phyloP scores from a whole-genome alignment of 2,329 filamentous ascomycete genomes.

The Colletotrichum tropicicola region DNA sequence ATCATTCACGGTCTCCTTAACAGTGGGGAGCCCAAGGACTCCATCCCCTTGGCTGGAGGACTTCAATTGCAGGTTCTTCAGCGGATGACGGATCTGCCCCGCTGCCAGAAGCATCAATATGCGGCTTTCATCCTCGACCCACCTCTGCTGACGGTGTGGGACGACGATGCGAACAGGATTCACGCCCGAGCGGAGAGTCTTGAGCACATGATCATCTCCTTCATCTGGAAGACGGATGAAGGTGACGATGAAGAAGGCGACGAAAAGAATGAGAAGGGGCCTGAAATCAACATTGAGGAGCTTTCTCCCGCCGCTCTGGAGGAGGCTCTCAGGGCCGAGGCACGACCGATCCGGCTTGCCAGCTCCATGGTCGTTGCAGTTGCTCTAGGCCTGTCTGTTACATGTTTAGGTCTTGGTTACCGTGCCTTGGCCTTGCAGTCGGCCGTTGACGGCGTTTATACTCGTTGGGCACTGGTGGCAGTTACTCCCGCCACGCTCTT shows the following conservation, averaged over 20 bases:
- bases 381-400: constrained; percentile 61
- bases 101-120: constrained; percentile 71
- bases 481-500: constrained; percentile 65
- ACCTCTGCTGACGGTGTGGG: constrained; percentile 70
- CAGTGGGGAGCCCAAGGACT: constrained; percentile 48
- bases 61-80: constrained; percentile 70
- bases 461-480: constrained; percentile 62
- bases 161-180: constrained; percentile 66
- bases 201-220: constrained; percentile 62
- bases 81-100: constrained; percentile 63
- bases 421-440: constrained; percentile 63
- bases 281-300: constrained; percentile 47
- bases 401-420: constrained; percentile 65
- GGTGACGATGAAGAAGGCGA: constrained; percentile 48
- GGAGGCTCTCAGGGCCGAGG: constrained; percentile 46
- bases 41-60: constrained; percentile 66
- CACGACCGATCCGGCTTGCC: constrained; percentile 61
- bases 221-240: constrained; percentile 59
- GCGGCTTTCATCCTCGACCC: constrained; percentile 70
- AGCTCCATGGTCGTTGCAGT: constrained; percentile 62
- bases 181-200: constrained; percentile 60
- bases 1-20: constrained; percentile 59
- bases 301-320: constrained; percentile 53
- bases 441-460: constrained; percentile 59
- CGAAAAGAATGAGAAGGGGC: constrained; percentile 51